Percentiles rank a stretch among this genome's conserved stretches.
Conservation (phyloP, 495 filamentous ascomycete genomes). For the Podospora pseudoanserina region DNA sequence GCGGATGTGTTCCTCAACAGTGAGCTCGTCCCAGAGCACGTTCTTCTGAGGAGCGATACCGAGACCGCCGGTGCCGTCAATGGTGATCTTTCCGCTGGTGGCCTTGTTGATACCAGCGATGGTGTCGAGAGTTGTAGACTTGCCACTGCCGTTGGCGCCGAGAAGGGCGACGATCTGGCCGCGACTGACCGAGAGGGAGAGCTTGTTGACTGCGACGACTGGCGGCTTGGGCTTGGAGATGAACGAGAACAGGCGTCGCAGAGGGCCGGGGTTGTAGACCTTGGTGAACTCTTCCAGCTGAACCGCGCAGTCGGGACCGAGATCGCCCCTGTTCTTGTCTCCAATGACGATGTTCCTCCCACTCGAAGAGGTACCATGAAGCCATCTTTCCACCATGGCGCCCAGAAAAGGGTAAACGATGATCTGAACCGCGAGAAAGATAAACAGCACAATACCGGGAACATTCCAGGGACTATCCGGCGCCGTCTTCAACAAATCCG, state of each 20-base stretch:
- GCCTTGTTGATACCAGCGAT: constrained; percentile 74
- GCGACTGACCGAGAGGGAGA: constrained; percentile 61
- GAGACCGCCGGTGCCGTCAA: constrained; percentile 69
- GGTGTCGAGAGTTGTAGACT: constrained; percentile 81
- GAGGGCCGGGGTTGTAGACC: constrained; percentile 62
- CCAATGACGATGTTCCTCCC: constrained; percentile 51
- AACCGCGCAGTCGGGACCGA: constrained; percentile 51
- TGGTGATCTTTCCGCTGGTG: constrained; percentile 64
- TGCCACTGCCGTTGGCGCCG: constrained; percentile 83
- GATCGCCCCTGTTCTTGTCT: constrained; percentile 28
- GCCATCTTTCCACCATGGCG: constrained; percentile 63
- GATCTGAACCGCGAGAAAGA: constrained; percentile 70
- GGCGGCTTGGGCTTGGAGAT: constrained; percentile 53
- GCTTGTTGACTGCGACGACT: constrained; percentile 67
- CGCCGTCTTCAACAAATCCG: constrained; percentile 54
- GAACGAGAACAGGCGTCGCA: constrained; percentile 55
- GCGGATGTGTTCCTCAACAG: constrained; percentile 72
- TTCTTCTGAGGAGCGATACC: constrained; percentile 89
- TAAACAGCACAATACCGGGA: constrained; percentile 62
- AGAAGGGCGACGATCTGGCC: constrained; percentile 80
- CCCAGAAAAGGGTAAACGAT: constrained; percentile 67
- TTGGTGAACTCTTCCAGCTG: constrained; percentile 68
- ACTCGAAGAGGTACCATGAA: constrained; percentile 70
- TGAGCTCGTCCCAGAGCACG: constrained; percentile 81
- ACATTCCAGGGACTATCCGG: constrained; percentile 59